Evolutionary conservation across 208 protist genomes (phyloP).

Genomic region (Tritrichomonas musculus): DNA sequence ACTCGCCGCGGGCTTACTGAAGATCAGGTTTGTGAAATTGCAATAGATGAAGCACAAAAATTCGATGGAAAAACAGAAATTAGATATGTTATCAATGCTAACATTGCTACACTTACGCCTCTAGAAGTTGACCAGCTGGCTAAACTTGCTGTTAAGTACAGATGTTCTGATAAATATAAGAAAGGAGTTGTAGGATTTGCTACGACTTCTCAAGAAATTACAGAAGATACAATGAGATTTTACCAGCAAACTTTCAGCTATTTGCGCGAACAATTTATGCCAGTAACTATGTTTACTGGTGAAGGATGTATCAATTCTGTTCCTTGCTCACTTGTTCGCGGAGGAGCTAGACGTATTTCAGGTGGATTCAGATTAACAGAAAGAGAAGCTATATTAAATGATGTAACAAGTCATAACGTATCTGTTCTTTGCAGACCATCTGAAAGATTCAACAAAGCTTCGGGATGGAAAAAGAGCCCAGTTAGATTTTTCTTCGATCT

Average conservation of each 20-base stretch:
- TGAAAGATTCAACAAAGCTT: background rate
- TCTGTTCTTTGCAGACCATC: background rate
- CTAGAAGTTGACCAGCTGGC: background rate
- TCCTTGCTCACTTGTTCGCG: background rate
- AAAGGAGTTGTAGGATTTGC: background rate
- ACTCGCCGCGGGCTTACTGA: background rate
- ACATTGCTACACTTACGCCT: background rate
- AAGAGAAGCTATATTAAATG: background rate
- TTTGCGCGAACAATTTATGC: background rate
- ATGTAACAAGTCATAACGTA: background rate
- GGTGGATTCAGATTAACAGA: constrained; percentile 6
- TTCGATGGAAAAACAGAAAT: background rate
- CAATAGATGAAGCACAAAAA: background rate
- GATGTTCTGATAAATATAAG: background rate
- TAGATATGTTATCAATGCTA: background rate
- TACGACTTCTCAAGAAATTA: background rate
- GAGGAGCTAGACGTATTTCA: background rate
- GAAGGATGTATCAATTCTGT: background rate
- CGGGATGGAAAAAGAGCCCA: background rate
- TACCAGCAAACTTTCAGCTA: background rate
- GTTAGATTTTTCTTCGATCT: background rate
- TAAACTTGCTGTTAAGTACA: background rate
- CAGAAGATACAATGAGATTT: background rate
- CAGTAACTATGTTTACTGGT: constrained; percentile 2
- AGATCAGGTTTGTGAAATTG: background rate